Evolutionary conservation across 176 grass and related monocot genomes (phyloP).

Genomic region (Tuctoria greenei): DNA sequence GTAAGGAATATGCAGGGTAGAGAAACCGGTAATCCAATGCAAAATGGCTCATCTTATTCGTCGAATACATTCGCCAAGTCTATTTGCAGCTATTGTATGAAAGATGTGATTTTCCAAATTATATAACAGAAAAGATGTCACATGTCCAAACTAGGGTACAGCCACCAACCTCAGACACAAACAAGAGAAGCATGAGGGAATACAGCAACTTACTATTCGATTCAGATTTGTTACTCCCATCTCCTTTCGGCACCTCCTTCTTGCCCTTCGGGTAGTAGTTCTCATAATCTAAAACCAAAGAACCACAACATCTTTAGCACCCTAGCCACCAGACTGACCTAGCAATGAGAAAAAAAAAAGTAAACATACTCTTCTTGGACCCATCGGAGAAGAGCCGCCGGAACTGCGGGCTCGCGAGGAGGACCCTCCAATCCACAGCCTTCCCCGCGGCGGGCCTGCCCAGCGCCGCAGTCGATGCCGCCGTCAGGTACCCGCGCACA

Average conservation of each 20-base stretch:
- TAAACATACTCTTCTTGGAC: slow-evolving; percentile 78
- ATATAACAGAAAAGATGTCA: neutral
- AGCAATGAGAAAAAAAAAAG: neutral
- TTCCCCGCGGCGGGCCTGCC: slow-evolving; percentile 42
- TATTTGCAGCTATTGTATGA: neutral
- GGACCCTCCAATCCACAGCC: slow-evolving; percentile 58
- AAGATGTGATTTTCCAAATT: neutral
- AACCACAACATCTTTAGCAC: neutral
- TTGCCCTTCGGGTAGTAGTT: slow-evolving; percentile 86
- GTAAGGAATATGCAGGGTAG: neutral
- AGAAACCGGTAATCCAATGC: neutral
- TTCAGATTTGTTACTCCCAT: slow-evolving; percentile 74
- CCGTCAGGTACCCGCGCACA: slow-evolving; percentile 63
- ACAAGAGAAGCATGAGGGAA: neutral
- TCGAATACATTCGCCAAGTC: neutral
- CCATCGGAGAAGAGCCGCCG: slow-evolving; percentile 67
- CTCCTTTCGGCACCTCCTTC: slow-evolving; percentile 80
- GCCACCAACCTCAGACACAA: neutral
- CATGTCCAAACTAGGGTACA: neutral
- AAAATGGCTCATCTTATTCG: neutral
- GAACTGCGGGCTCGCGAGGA: slow-evolving; percentile 73
- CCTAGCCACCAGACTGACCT: neutral
- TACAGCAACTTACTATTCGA: slow-evolving; percentile 53
- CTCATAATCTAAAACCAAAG: slow-evolving; percentile 72
- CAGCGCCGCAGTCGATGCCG: slow-evolving; percentile 41